phyloP scores from a whole-genome alignment of 805 yeast species.

The Yamadazyma ubonensis region DNA sequence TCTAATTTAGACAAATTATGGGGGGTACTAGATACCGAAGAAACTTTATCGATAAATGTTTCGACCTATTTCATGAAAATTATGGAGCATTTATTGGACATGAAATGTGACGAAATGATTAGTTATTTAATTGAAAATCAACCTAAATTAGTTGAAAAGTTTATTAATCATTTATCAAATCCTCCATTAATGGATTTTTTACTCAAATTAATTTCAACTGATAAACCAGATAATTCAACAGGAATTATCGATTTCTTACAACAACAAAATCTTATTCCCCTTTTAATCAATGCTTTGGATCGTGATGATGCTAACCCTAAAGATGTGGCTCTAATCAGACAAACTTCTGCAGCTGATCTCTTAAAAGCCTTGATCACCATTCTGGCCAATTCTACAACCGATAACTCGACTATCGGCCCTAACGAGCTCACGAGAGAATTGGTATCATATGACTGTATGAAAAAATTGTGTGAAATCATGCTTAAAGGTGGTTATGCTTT shows the following conservation, averaged over 20 bases:
- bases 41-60: conserved; percentile 68
- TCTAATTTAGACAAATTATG: conserved; percentile 69
- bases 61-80: conserved; percentile 91
- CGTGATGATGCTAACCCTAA: conserved; percentile 13
- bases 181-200: conserved; percentile 49
- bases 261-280: conserved; percentile 35
- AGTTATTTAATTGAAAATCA: conserved; percentile 44
- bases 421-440: conserved; percentile 46
- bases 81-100: conserved; percentile 60
- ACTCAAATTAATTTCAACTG: conserved; percentile 44
- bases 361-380: conserved; percentile 46
- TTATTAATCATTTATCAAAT: conserved; percentile 43
- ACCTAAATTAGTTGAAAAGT: conserved; percentile 39
- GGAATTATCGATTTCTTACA: conserved; percentile 47
- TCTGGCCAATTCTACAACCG: conserved; percentile 46
- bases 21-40: conserved; percentile 68
- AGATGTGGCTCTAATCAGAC: conserved; percentile 28
- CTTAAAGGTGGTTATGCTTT: conserved; percentile 46
- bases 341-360: conserved; percentile 45
- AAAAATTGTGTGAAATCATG: conserved; percentile 38
- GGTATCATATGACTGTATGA: conserved; percentile 39
- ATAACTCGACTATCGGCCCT: conserved; percentile 46
- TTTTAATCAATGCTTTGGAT: conserved; percentile 36
- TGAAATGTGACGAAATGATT: conserved; percentile 50
- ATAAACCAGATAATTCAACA: conserved; percentile 46